Percentiles rank a stretch among this genome's conserved stretches.
phyloP scores from a whole-genome alignment of 2,329 filamentous ascomycete genomes.

The Davidsoniella australis region DNA sequence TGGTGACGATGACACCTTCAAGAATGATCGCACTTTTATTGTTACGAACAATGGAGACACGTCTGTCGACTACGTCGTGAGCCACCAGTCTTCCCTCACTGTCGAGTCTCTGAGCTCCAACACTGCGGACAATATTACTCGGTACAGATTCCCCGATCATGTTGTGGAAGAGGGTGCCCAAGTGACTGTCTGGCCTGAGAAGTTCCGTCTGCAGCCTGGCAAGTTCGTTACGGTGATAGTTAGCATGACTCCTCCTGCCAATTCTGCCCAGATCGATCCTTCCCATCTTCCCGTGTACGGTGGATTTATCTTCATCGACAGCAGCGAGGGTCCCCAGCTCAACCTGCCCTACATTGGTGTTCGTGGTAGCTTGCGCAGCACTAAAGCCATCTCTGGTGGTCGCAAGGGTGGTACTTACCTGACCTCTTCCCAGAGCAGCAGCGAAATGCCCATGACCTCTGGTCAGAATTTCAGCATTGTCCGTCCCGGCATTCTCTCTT shows the following conservation, averaged over 20 bases:
- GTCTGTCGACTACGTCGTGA: neutral
- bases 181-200: neutral
- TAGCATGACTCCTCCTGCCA: neutral
- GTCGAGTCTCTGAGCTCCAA: neutral
- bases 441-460: neutral
- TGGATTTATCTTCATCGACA: neutral
- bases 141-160: neutral
- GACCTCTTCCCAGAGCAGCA: neutral
- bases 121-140: neutral
- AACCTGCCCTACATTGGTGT: neutral
- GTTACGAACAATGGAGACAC: neutral
- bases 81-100: neutral
- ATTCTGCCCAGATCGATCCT: neutral
- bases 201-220: neutral
- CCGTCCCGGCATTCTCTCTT: no score
- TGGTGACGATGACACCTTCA: neutral
- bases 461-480: neutral
- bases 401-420: neutral
- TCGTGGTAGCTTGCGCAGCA: neutral
- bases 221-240: neutral
- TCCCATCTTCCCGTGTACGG: neutral
- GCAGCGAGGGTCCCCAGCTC: neutral
- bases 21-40: neutral
- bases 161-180: neutral
- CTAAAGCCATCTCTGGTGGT: neutral